phyloP scores from a whole-genome alignment of 257 asterid species.

The Solanum peruvianum region DNA sequence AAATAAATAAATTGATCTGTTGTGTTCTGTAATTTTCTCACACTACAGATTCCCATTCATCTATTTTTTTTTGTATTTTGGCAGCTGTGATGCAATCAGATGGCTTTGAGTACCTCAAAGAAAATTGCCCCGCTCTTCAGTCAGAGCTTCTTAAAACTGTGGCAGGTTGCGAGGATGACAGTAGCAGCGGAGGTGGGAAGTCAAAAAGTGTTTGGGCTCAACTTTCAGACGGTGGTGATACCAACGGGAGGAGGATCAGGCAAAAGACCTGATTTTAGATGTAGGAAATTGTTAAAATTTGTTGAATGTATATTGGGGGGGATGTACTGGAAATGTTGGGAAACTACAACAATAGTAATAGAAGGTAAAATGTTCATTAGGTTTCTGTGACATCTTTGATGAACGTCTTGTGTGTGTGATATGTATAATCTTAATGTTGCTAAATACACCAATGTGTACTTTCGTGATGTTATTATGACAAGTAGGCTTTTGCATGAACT shows the following conservation, averaged over 20 bases:
- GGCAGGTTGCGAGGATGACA: conserved; percentile 92
- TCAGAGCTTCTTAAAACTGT: conserved; percentile 83
- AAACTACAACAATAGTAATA: not conserved
- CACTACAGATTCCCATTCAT: not conserved
- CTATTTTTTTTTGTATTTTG: not conserved
- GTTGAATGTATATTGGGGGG: conserved; percentile 10
- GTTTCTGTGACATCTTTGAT: not conserved
- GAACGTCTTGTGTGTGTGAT: not conserved
- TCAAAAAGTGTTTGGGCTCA: conserved; percentile 91
- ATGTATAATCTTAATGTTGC: not conserved
- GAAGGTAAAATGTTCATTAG: not conserved
- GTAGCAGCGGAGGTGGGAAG: conserved; percentile 82
- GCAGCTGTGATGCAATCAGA: conserved; percentile 94
- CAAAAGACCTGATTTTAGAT: conserved; percentile 54
- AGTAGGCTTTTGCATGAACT: not conserved
- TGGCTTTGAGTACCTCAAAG: conserved; percentile 84
- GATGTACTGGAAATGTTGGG: not conserved
- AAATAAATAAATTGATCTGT: not conserved
- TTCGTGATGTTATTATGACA: not conserved
- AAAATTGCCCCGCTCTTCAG: conserved; percentile 60
- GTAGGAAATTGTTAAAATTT: conserved; percentile 15
- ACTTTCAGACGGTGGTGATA: conserved; percentile 91
- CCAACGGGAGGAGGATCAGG: conserved; percentile 78
- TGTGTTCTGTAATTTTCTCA: not conserved
- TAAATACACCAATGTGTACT: not conserved